A percentile compares a stretch with the other conserved stretches of the same genome.
Evolutionary conservation across 2,329 filamentous ascomycete genomes (phyloP).

Genomic region (Fusarium lyarnte): DNA sequence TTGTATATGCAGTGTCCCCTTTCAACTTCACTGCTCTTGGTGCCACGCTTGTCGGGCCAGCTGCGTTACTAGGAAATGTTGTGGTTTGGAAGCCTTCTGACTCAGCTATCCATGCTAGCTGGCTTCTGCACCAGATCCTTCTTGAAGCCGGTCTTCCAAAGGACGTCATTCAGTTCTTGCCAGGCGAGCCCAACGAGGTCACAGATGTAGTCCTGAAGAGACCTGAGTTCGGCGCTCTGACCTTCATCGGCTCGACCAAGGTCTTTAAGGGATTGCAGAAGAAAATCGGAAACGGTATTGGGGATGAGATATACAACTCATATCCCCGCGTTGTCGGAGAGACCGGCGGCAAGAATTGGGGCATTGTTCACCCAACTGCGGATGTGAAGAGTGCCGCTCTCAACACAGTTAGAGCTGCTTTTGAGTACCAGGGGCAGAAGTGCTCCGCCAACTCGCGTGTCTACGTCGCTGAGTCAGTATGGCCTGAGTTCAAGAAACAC

Average conservation of each 20-base stretch:
- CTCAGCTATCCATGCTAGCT: slow-evolving; percentile 47
- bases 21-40: slow-evolving; percentile 57
- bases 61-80: slow-evolving; percentile 53
- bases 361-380: slow-evolving; percentile 52
- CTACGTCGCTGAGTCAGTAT: slow-evolving; percentile 41
- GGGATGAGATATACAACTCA: slow-evolving; percentile 44
- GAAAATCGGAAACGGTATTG: slow-evolving; percentile 46
- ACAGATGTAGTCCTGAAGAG: slow-evolving; percentile 48
- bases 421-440: slow-evolving; percentile 35
- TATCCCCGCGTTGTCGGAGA: slow-evolving; percentile 60
- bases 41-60: slow-evolving; percentile 48
- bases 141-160: slow-evolving; percentile 52
- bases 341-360: slow-evolving; percentile 64
- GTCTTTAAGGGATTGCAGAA: slow-evolving; percentile 49
- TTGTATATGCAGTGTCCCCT: slow-evolving; percentile 53
- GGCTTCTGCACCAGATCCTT: slow-evolving; percentile 51
- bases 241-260: slow-evolving; percentile 51
- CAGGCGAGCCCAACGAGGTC: slow-evolving; percentile 50
- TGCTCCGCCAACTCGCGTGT: slow-evolving; percentile 30
- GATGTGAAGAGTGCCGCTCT: slow-evolving; percentile 29
- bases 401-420: slow-evolving; percentile 25
- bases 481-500: slow-evolving; percentile 37
- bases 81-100: slow-evolving; percentile 55
- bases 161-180: slow-evolving; percentile 52
- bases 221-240: slow-evolving; percentile 50